Percentiles rank a stretch among this genome's conserved stretches.
Conservation (phyloP, 345 rosid genomes). For the Brassica napus region Da-Ae NC_063439.1:9892001-9892500, state of each 20-base stretch:
- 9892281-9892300: background rate
- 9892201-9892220: background rate
- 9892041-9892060: background rate
- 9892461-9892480: background rate
- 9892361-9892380: background rate
- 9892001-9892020: background rate
- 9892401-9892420: background rate
- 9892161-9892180: background rate
- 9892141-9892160: too few relatives aligned
- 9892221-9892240: background rate
- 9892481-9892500: background rate
- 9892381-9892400: background rate
- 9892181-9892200: background rate
- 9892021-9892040: background rate
- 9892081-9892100: background rate
- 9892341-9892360: background rate
- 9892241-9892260: background rate
- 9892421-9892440: background rate
- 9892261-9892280: background rate
- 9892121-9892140: background rate
- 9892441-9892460: background rate
- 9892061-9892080: background rate
- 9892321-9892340: background rate
- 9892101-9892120: background rate
- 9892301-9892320: background rate